These are phyloP conservation scores for Paecilomyces dactylethromorphus DNA, from an alignment of 2,329 filamentous ascomycete species.

Conservation along the genomic window DNA sequence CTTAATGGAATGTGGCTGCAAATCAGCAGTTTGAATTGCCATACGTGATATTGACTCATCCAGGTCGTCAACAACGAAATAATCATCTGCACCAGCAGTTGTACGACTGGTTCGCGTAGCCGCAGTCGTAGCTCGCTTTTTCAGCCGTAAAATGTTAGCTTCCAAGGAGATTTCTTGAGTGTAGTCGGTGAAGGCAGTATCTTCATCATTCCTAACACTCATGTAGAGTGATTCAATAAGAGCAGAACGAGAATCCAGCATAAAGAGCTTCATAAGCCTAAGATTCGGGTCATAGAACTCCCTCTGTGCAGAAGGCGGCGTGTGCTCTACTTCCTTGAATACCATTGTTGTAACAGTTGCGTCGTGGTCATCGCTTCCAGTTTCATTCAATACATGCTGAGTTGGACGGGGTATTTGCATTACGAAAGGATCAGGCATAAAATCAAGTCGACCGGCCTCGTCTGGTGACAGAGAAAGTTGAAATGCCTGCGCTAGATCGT, in stretches of 20 bases:
- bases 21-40: constrained; percentile 1
- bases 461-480: constrained; percentile 20
- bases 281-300: constrained; percentile 13
- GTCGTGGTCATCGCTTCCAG: background rate
- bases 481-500: constrained; percentile 24
- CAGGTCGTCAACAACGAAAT: constrained; percentile 34
- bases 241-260: constrained; percentile 23
- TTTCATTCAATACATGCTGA: constrained; percentile 5
- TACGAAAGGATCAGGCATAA: constrained; percentile 27
- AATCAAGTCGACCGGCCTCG: constrained; percentile 12
- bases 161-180: constrained; percentile 9
- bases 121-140: constrained; percentile 10
- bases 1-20: constrained; percentile 6
- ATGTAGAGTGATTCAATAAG: constrained; percentile 30
- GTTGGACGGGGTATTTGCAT: constrained; percentile 20
- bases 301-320: constrained; percentile 8
- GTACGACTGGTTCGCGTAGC: constrained; percentile 5
- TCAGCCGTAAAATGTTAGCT: constrained; percentile 16
- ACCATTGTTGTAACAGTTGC: constrained; percentile 23
- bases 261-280: constrained; percentile 30
- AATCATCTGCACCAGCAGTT: constrained; percentile 9
- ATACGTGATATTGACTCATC: constrained; percentile 17
- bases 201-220: constrained; percentile 7
- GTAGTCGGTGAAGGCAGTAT: background rate
- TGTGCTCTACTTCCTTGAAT: constrained; percentile 25